Evolutionary conservation across 768 basidiomycete genomes (phyloP), one percentile per base, ranked within the genome.

Genomic region (Termitomyces bulborhizus): DNA sequence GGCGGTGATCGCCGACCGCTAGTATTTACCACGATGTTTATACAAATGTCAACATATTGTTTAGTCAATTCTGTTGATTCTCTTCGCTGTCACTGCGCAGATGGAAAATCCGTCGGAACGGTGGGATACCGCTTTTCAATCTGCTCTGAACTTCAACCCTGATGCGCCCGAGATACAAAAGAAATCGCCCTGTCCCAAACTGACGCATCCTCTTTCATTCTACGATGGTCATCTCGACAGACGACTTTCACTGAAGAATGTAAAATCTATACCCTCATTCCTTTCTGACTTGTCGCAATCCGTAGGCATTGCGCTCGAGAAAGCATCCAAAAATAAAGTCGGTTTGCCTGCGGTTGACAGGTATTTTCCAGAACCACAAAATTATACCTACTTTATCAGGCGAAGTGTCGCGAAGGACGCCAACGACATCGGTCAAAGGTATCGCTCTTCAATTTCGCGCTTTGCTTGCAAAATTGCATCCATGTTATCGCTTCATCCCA

Each of bases 221-320:
- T 57, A 57, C 24, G 56, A 57, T 41, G 36, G 27, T 12, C 56
- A 57, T n/a, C 46, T 57, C 11, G 56, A 57, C 39, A 32, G 43
- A 39, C 56, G 41, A 15, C 51, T 57, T 1, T 24, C 51, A 15
- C 42, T 56, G 1, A 56, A 41, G 32, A 27, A 5, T 15, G 45
- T 56, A 9, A 16, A 13, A 36, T 43, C 27, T 1, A 18, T 46
- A 4, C 55, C 55, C 9, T 41, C 44, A 3, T 29, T 53, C 13
- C 6, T 46, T 3, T 12, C 1, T 6, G 46, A 46, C 18, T 11
- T 46, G 12, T 32, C 46, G 5, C 16, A 32, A 13, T 46, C 46
- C n/a, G 49, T 32, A 29, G 18, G 52, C 37, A 18, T 5, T 15
- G 6, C 24, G 1, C 29, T 57, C n/a, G 27, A 54, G 37, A 31